A percentile compares a stretch with the other conserved stretches of the same genome.
Evolutionary conservation across 768 basidiomycete species (phyloP).

Genomic region (Chiua virens): DNA sequence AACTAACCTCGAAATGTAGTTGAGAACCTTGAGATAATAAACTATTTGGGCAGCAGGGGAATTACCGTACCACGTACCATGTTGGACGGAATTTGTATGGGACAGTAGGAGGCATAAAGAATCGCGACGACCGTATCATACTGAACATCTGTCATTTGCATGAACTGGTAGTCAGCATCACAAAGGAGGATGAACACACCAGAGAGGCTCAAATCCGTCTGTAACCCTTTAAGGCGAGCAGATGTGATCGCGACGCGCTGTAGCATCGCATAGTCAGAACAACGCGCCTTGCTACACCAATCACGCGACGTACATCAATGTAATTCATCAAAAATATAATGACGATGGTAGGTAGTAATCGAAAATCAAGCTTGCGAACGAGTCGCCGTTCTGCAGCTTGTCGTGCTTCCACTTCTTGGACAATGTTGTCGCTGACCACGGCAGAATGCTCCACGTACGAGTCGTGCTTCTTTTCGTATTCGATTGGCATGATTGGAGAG

Average conservation of each 20-base stretch:
- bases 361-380: constrained; percentile 54
- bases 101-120: constrained; percentile 61
- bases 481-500: constrained; percentile 12
- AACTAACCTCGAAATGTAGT: constrained; percentile 48
- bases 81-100: constrained; percentile 46
- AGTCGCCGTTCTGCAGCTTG: constrained; percentile 31
- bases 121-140: constrained; percentile 56
- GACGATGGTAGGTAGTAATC: constrained; percentile 57
- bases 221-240: constrained; percentile 50
- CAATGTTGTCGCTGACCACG: not conserved
- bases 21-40: constrained; percentile 44
- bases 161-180: not conserved
- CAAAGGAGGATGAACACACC: constrained; percentile 27
- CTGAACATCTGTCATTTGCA: constrained; percentile 43
- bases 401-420: constrained; percentile 5
- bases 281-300: not conserved
- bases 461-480: constrained; percentile 15
- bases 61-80: not conserved
- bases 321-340: constrained; percentile 67
- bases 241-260: constrained; percentile 53
- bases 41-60: not conserved
- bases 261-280: not conserved
- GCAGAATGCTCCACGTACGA: constrained; percentile 1
- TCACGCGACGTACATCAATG: constrained; percentile 50
- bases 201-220: constrained; percentile 46